Percentiles rank a stretch among this genome's conserved stretches.
Evolutionary conservation across 441 rosid species (phyloP).

Genomic region (Pelargonium australe): DNA sequence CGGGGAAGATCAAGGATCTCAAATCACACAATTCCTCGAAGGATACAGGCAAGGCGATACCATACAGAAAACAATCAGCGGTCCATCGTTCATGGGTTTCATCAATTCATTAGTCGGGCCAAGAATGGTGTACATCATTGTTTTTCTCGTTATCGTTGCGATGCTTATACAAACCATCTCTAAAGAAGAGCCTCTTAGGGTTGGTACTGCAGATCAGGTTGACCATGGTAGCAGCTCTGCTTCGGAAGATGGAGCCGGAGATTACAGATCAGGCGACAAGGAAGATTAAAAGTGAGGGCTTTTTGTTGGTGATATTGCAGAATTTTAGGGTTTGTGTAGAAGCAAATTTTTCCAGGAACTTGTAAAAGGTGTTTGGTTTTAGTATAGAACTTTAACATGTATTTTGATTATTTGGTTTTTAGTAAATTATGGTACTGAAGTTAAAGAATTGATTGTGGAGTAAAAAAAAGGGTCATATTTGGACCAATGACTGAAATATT

Average conservation of each 20-base stretch:
- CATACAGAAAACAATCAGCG: constrained; percentile 43
- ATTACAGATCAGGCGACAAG: constrained; percentile 46
- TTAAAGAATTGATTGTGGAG: too few relatives aligned
- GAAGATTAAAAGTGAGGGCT: constrained; percentile 42
- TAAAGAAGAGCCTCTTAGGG: constrained; percentile 54
- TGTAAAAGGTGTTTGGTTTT: too few relatives aligned
- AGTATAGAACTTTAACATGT: too few relatives aligned
- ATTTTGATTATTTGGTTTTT: too few relatives aligned
- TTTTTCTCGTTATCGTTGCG: constrained; percentile 50
- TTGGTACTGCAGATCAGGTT: constrained; percentile 31
- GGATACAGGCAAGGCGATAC: constrained; percentile 73
- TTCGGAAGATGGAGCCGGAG: constrained; percentile 31
- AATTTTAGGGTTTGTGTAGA: neutral
- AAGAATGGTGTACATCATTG: constrained; percentile 47
- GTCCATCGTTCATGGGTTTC: constrained; percentile 65
- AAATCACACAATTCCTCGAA: constrained; percentile 58
- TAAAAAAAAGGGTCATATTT: too few relatives aligned
- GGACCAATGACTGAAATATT: too few relatives aligned
- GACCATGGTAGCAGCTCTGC: constrained; percentile 32
- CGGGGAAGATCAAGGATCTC: constrained; percentile 63
- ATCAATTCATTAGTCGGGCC: constrained; percentile 57
- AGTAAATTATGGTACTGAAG: too few relatives aligned
- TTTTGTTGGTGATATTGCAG: constrained; percentile 8
- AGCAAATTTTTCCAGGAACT: neutral
- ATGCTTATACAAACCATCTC: constrained; percentile 48